These are phyloP conservation scores for Pseudozyma thailandica DNA, from an alignment of 1,284 basidiomycete species.

Conservation along the genomic window DNA sequence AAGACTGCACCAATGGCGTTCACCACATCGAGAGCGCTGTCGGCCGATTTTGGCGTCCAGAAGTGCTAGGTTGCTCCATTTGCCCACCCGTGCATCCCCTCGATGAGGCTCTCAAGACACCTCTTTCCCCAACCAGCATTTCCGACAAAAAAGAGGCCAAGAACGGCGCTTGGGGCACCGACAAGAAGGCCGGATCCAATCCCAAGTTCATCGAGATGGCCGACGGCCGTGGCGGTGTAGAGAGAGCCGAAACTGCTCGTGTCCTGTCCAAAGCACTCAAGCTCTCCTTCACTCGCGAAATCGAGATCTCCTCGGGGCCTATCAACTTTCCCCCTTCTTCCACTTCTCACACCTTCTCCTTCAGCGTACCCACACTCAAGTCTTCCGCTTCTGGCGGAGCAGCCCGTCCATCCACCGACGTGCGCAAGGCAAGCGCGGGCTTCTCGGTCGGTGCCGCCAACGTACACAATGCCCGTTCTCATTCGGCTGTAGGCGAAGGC, in stretches of 20 bases:
- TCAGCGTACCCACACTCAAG: slow-evolving; percentile 69
- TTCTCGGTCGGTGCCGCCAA: slow-evolving; percentile 48
- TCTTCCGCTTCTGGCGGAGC: slow-evolving; percentile 36
- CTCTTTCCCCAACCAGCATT: slow-evolving; percentile 17
- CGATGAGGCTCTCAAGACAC: slow-evolving; percentile 21
- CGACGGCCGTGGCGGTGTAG: slow-evolving; percentile 59
- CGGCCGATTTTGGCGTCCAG: slow-evolving; percentile 90
- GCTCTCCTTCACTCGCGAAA: slow-evolving; percentile 88
- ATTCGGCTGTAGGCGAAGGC: slow-evolving; percentile 69
- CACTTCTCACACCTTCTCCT: slow-evolving; percentile 91
- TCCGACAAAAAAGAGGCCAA: slow-evolving; percentile 39
- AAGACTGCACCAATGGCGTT: slow-evolving; percentile 83
- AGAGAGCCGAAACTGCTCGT: slow-evolving; percentile 59
- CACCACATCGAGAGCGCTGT: slow-evolving; percentile 88
- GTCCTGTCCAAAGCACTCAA: slow-evolving; percentile 63
- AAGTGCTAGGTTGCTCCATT: slow-evolving; percentile 73
- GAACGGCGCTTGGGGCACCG: slow-evolving; percentile 37
- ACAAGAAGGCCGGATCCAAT: slow-evolving; percentile 54
- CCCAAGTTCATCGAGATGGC: slow-evolving; percentile 65
- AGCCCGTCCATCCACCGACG: slow-evolving; percentile 31
- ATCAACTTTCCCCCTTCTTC: slow-evolving; percentile 71
- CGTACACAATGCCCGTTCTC: slow-evolving; percentile 54
- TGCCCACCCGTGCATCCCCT: slow-evolving; percentile 69
- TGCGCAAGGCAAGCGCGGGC: slow-evolving; percentile 38
- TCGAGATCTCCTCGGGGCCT: slow-evolving; percentile 76